Base-by-base conservation (phyloP, 805 yeast species). In the Candida adriatica region DNA sequence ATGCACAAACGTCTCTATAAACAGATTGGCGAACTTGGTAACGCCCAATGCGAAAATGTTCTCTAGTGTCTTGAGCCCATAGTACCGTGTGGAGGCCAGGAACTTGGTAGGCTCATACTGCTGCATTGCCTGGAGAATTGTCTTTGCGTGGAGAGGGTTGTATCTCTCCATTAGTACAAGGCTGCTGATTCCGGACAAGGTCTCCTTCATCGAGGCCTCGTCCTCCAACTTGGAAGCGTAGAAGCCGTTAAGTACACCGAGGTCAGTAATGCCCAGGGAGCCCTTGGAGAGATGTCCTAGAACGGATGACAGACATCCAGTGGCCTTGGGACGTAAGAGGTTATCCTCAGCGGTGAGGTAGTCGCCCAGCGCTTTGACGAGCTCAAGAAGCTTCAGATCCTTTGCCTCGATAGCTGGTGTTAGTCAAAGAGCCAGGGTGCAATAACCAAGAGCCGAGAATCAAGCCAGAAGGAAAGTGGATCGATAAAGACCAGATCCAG, bases 211-310 rank as follows among this genome's bases (percentile, higher is more conserved):
- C 26, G 80, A 66, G 4, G 63, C 55, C 11, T 66, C 62, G 47
- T 87, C 96, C 9, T 75, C 81, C 15, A 85, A 53, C 42, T 90
- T 80, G 13, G 76, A 74, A 11, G 68, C 38, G 34, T 75, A 69
- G 53, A 90, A 90, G 6, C 69, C 49, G 17, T 53, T 55, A 11
- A 64, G 42, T 6, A 63, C 67, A 10, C 55, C 46, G 4, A 61
- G 46, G 27, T 67, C 71, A 33, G 64, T 63, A 7, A 56, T 49
- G 10, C 53, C 45, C 15, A 73, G 50, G 8, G 45, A 46, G 6
- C 51, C 42, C 0, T 43, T 24, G 0, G 56, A 37, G 4, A 68
- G 37, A 10, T 48, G 42, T 3, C 42, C 36, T 17, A 73, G 39
- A 1, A 64, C 57, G 3, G 55, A 51, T 1, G 74, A 47, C 6